Base-by-base conservation (phyloP, 208 protist genomes). In the Acanthamoeba healyi region DNA sequence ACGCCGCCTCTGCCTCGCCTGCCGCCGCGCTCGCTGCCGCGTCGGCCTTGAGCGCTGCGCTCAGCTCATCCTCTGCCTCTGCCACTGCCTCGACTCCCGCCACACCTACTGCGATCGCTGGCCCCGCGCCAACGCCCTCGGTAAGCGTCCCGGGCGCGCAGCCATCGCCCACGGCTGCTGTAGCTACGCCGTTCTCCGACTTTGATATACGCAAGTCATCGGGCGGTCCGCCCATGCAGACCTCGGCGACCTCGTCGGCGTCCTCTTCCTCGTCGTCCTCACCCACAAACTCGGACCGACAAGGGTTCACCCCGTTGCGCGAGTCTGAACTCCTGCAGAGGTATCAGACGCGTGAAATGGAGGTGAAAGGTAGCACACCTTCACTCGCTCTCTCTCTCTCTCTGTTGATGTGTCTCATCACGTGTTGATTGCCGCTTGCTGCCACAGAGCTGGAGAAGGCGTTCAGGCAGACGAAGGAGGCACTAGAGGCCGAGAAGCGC, bases 311-410 rank as follows among this genome's bases (percentile, higher is more conserved):
- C 2, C 67, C 67, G 19, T 17, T 44, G 15, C 29, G 29, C 36
- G 38, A 49, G 0, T 56, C 74, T 10, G 74, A 84, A 14, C 74
- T 84, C 14, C 9, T 84, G n/a, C 44, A 84, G 42, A 40, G 74
- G n/a, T 84, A 84, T 26, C 74, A 84, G 42, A 84, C 74, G n/a
- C 74, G 74, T 44, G 74, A 84, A 36, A 22, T 84, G 7, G 74
- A 84, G 36, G 44, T 84, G 9, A 84, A 84, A 36, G 74, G 74
- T 84, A 17, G n/a, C n/a, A n/a, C n/a, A n/a, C 29, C 24, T 70
- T 24, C 9, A n/a, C n/a, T 0, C 61, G 10, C 61, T 34, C n/a
- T 34, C 61, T 70, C n/a, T 70, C n/a, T 67, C 44, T 49, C 26
- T 32, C 38, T 77, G 19, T 12, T 77, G 67, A 44, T 72, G 32